Percentiles rank a stretch among this genome's conserved stretches.
These are phyloP conservation scores for Edaphochlamys debaryana DNA, from an alignment of 139 green algal species.

Conservation along the genomic window DNA sequence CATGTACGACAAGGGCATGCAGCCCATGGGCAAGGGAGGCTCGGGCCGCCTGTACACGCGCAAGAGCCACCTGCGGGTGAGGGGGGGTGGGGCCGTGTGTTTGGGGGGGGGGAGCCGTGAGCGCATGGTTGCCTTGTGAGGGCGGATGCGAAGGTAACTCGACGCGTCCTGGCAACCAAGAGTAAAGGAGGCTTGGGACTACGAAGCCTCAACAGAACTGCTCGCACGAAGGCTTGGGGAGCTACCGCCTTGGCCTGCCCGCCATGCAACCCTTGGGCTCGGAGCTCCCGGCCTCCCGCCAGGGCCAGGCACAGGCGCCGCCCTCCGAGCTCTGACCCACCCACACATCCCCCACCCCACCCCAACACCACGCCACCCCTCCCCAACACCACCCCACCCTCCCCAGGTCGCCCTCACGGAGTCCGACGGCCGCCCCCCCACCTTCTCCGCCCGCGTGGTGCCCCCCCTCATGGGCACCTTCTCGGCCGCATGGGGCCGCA, in stretches of 20 bases:
- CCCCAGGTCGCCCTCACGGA: background rate
- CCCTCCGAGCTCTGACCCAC: too few relatives aligned
- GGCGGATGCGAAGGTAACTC: too few relatives aligned
- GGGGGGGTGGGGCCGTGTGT: background rate
- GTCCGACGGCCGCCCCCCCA: background rate
- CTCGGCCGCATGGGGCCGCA: background rate
- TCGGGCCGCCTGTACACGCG: background rate
- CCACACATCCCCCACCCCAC: background rate
- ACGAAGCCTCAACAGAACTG: background rate
- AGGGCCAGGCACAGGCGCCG: too few relatives aligned
- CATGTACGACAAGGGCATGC: slow-evolving; percentile 1
- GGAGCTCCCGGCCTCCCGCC: background rate
- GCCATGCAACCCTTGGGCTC: background rate
- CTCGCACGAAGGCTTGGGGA: background rate
- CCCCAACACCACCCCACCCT: too few relatives aligned
- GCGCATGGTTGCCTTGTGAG: too few relatives aligned
- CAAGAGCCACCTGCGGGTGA: slow-evolving; percentile 26
- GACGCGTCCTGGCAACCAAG: background rate
- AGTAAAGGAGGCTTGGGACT: background rate
- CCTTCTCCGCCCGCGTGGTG: background rate
- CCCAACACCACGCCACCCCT: background rate
- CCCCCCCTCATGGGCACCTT: slow-evolving; percentile 9
- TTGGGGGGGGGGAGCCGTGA: background rate
- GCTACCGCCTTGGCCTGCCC: too few relatives aligned
- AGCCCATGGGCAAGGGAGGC: background rate